These are phyloP conservation scores for Elongisporangium anandrum DNA, from an alignment of 352 stramenopile genomes.

Conservation along the genomic window DNA sequence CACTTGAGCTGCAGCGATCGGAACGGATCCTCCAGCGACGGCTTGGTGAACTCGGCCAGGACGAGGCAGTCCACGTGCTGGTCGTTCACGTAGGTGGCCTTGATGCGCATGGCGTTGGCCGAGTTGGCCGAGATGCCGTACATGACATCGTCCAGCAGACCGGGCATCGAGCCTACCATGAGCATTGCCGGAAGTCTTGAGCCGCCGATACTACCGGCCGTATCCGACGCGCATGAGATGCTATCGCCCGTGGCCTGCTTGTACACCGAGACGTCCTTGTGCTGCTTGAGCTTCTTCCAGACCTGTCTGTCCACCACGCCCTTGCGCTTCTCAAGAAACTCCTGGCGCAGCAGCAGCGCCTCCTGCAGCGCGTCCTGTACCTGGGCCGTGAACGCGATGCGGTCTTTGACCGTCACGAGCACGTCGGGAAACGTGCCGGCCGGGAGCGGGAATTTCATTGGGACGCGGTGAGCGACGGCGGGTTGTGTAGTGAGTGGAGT, in stretches of 20 bases:
- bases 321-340: background rate
- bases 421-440: slow-evolving; percentile 17
- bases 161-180: slow-evolving; percentile 21
- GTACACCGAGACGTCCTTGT: slow-evolving; percentile 25
- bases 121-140: slow-evolving; percentile 30
- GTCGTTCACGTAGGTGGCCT: slow-evolving; percentile 30
- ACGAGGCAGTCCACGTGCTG: slow-evolving; percentile 20
- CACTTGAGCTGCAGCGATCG: slow-evolving; percentile 27
- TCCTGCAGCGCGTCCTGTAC: slow-evolving; percentile 12
- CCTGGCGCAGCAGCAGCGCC: background rate
- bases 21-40: slow-evolving; percentile 25
- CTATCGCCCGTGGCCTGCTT: slow-evolving; percentile 8
- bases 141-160: slow-evolving; percentile 36
- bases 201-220: background rate
- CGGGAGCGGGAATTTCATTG: slow-evolving; percentile 22
- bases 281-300: slow-evolving; percentile 4
- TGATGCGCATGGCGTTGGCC: slow-evolving; percentile 25
- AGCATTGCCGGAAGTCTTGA: slow-evolving; percentile 13
- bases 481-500: background rate
- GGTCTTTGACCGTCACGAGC: slow-evolving; percentile 10
- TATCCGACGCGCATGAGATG: background rate
- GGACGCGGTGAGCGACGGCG: background rate
- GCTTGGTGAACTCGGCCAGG: slow-evolving; percentile 16
- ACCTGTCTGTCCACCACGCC: background rate
- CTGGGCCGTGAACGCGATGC: slow-evolving; percentile 7